Base-by-base conservation (phyloP, 441 rosid species). In the Eruca vesicaria region DNA sequence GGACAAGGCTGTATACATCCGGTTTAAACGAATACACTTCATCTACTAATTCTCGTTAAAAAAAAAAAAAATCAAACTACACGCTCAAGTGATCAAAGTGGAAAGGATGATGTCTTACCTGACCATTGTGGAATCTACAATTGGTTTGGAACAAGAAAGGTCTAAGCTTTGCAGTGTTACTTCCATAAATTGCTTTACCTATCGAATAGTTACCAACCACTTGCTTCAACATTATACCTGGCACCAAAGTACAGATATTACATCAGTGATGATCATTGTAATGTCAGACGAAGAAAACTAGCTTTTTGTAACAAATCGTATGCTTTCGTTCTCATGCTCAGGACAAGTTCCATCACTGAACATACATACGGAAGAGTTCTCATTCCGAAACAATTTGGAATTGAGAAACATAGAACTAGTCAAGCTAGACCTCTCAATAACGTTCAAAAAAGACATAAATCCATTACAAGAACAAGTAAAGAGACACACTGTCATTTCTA, bases 161-260 rank as follows among this genome's bases (percentile, higher is more conserved):
- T 78, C 76, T 77, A 69, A 78, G 77, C 81, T 74, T 81, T 79
- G 75, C 76, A 16, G 73, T 78, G 56, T 60, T 81, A 80, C 61
- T 78, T 38, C 52, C 74, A 50, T 68, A 38, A 41, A 75, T 53
- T 9, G 75, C 79, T 65, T 68, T 69, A 41, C 55, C 75, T 14
- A 45, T 73, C 10, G 81, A 69, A 53, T 75, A 69, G 81, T 83
- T 84, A 59, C 82, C 79, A 60, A 85, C 23, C 36, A 79, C 86
- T 71, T 85, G 86, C 84, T 81, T 90, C 84, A 86, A 83, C 90
- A 88, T 89, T 52, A 31, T 63, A 67, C 16, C 74, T 41, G 53
- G 53, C 59, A 60, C 36, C 59, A 67, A 75, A 8, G 35, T 2
- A 68, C 10, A 50, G 4, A 9, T 14, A 45, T 9, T 0, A 74